Percentiles rank a stretch among this genome's conserved stretches.
These are phyloP conservation scores for Endotrypanum monterogeii DNA, from an alignment of 208 protist genomes.

Conservation along the genomic window DNA sequence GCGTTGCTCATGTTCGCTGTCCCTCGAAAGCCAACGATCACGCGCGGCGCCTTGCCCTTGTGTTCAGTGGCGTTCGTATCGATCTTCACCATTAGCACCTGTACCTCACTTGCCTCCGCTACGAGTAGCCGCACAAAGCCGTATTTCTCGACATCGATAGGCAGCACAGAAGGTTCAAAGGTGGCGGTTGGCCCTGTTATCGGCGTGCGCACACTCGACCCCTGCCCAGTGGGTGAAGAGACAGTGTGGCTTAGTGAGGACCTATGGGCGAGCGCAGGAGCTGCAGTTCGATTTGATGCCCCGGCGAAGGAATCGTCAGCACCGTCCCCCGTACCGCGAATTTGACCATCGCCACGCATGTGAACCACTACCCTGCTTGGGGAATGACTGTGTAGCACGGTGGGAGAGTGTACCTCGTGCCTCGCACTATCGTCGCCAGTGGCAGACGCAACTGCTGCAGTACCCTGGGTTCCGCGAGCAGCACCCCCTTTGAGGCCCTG, in stretches of 20 bases:
- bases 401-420: not conserved
- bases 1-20: constrained; percentile 85
- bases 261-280: not conserved
- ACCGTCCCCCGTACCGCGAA: not conserved
- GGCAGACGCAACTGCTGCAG: constrained; percentile 10
- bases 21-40: constrained; percentile 89
- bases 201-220: not conserved
- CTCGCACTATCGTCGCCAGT: not conserved
- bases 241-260: not conserved
- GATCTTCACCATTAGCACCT: constrained; percentile 76
- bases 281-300: not conserved
- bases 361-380: constrained; percentile 11
- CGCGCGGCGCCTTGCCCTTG: constrained; percentile 61
- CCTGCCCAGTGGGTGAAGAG: not conserved
- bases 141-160: constrained; percentile 83
- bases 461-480: not conserved
- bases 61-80: constrained; percentile 43
- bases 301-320: not conserved
- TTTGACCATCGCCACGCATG: constrained; percentile 6
- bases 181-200: not conserved
- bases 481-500: not conserved
- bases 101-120: constrained; percentile 60
- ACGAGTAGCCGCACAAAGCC: constrained; percentile 72
- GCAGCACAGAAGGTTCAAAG: constrained; percentile 14
- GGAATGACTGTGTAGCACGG: too few species aligned